Evolutionary conservation across 345 rosid species (phyloP), one percentile per base, ranked within the genome.

Genomic region (Garcia nutans): DNA sequence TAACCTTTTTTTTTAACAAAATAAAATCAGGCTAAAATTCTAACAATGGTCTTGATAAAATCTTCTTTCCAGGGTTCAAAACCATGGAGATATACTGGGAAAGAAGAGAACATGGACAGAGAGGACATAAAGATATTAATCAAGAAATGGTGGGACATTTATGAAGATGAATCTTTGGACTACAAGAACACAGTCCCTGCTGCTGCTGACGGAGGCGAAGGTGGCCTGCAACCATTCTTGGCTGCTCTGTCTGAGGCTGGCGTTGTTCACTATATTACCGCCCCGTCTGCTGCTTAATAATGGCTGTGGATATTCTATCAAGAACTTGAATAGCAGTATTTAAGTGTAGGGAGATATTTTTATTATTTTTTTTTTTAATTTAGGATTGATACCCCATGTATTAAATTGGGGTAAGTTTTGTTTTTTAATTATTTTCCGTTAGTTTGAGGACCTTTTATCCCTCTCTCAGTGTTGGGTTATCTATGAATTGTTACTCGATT

Each of bases 31-130:
- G 16, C n/a, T 15, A 54, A 2, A 6, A 17, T 54, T 54, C 10
- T 31, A 33, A 16, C 26, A 28, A 17, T 63, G 42, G 2, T 31
- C 31, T 42, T 42, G 23, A 23, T 23, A 5, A 31, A 50, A 17
- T 3, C 33, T 13, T 22, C 1, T 12, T 15, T 11, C 12, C 10
- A 89, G 96, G 94, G 96, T 2, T 89, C 97, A 3, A 93, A 93
- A 78, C 97, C 97, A 44, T 93, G 98, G 97, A 88, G 93, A 80
- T 94, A 86, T 65, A 90, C 93, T 6, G 97, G 97, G 52, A 74
- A 88, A 75, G 96, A 92, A 77, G 86, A 70, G 68, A 89, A 92
- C 82, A 89, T 94, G 96, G 87, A 88, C 55, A 87, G 98, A 79
- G 89, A 92, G 63, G 96, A 94, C 84, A 85, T 94, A 70, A 91